A percentile compares a stretch with the other conserved stretches of the same genome.
Conservation (phyloP, 352 stramenopile genomes). For the Phytophthora sansomeana region DNA sequence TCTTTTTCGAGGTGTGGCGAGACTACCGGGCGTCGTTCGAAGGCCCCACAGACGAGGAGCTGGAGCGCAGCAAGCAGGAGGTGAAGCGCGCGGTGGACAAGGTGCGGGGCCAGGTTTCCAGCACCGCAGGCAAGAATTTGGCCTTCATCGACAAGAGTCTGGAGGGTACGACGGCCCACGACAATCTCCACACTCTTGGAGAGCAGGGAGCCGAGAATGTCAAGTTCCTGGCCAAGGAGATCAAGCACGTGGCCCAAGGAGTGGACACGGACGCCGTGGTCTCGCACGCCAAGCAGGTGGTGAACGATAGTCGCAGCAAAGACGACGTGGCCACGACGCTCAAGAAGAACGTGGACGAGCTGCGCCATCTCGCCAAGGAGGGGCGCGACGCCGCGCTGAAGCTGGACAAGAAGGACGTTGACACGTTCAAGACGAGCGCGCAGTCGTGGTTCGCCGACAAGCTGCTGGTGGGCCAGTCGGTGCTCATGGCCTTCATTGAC, state of each 20-base stretch:
- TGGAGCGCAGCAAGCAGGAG: slow-evolving; percentile 73
- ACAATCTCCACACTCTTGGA: slow-evolving; percentile 62
- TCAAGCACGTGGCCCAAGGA: slow-evolving; percentile 56
- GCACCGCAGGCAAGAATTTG: slow-evolving; percentile 64
- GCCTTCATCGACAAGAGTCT: slow-evolving; percentile 69
- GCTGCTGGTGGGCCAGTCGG: slow-evolving; percentile 79
- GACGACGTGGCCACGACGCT: slow-evolving; percentile 74
- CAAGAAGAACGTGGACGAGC: slow-evolving; percentile 75
- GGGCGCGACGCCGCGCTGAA: slow-evolving; percentile 63
- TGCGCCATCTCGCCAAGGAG: slow-evolving; percentile 68
- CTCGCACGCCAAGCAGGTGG: slow-evolving; percentile 62
- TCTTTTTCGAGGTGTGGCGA: slow-evolving; percentile 69
- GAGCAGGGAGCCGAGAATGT: slow-evolving; percentile 63
- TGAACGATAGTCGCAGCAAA: slow-evolving; percentile 73
- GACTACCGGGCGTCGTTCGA: slow-evolving; percentile 78
- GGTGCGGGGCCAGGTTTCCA: slow-evolving; percentile 63
- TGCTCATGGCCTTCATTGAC: slow-evolving; percentile 85
- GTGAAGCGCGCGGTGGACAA: slow-evolving; percentile 54
- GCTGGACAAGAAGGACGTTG: slow-evolving; percentile 70
- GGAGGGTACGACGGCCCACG: slow-evolving; percentile 68
- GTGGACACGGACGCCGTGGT: slow-evolving; percentile 73
- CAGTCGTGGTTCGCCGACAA: slow-evolving; percentile 90
- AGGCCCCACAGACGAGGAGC: slow-evolving; percentile 57
- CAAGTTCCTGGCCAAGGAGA: slow-evolving; percentile 59
- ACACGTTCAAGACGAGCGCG: slow-evolving; percentile 61